These are phyloP conservation scores for Lasiodiplodia citricola DNA, from an alignment of 2,329 filamentous ascomycete species.

Conservation along the genomic window DNA sequence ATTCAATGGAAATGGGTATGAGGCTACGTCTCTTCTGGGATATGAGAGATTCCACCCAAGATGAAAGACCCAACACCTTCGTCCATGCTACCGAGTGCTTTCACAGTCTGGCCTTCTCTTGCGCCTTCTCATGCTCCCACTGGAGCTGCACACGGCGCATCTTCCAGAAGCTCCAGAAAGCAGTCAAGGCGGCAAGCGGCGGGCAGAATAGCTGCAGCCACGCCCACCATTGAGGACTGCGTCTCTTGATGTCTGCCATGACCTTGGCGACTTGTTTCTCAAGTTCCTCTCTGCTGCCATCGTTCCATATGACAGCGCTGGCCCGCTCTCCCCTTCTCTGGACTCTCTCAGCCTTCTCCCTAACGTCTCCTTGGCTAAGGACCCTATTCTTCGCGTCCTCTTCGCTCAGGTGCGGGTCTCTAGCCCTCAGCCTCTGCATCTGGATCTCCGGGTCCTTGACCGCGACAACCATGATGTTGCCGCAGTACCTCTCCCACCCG, in stretches of 20 bases:
- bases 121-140: slow-evolving; percentile 67
- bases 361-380: slow-evolving; percentile 82
- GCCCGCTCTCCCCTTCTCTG: slow-evolving; percentile 65
- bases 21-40: neutral
- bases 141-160: slow-evolving; percentile 72
- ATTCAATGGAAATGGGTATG: slow-evolving; percentile 2
- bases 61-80: neutral
- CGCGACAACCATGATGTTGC: slow-evolving; percentile 83
- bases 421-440: slow-evolving; percentile 74
- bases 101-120: slow-evolving; percentile 65
- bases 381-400: slow-evolving; percentile 90
- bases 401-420: slow-evolving; percentile 78
- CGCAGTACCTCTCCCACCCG: slow-evolving; percentile 83
- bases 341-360: slow-evolving; percentile 79
- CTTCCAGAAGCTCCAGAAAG: slow-evolving; percentile 72
- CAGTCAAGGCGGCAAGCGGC: slow-evolving; percentile 72
- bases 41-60: neutral
- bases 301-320: slow-evolving; percentile 91
- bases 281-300: slow-evolving; percentile 74
- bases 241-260: slow-evolving; percentile 65
- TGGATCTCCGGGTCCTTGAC: slow-evolving; percentile 81
- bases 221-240: slow-evolving; percentile 85
- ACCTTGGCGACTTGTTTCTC: slow-evolving; percentile 68
- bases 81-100: neutral
- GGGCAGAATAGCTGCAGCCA: slow-evolving; percentile 71